phyloP scores from a whole-genome alignment of 129 eudicot genomes.

The Gnaphalium uliginosum region DNA sequence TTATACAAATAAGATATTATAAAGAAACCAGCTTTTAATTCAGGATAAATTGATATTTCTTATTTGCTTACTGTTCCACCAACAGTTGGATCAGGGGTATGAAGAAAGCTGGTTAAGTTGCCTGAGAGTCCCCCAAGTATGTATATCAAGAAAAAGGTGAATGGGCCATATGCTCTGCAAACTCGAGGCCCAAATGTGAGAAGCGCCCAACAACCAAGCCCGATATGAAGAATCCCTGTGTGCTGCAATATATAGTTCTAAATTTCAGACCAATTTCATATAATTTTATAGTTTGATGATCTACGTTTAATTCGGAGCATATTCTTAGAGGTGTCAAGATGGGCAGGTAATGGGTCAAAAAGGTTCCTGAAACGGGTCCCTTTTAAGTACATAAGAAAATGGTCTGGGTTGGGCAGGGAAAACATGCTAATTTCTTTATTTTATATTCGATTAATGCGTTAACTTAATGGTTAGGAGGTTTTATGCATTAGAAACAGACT shows the following conservation, averaged over 20 bases:
- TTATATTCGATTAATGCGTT: background rate
- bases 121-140: constrained; percentile 88
- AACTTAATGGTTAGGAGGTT: background rate
- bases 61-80: constrained; percentile 77
- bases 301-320: background rate
- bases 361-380: background rate
- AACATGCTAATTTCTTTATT: background rate
- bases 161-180: constrained; percentile 68
- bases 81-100: constrained; percentile 81
- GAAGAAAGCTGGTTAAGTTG: constrained; percentile 79
- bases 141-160: constrained; percentile 73
- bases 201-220: constrained; percentile 66
- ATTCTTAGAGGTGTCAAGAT: background rate
- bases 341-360: background rate
- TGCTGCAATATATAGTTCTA: constrained; percentile 54
- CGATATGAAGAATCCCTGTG: constrained; percentile 71
- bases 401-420: background rate
- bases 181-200: constrained; percentile 76
- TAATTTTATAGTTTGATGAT: constrained; percentile 8
- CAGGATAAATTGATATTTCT: background rate
- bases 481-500: background rate
- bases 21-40: background rate
- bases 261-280: background rate
- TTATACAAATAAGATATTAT: background rate
- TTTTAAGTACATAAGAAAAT: background rate